phyloP scores from a whole-genome alignment of 2,329 filamentous ascomycete species.

The Arachnomyces sp. region DNA sequence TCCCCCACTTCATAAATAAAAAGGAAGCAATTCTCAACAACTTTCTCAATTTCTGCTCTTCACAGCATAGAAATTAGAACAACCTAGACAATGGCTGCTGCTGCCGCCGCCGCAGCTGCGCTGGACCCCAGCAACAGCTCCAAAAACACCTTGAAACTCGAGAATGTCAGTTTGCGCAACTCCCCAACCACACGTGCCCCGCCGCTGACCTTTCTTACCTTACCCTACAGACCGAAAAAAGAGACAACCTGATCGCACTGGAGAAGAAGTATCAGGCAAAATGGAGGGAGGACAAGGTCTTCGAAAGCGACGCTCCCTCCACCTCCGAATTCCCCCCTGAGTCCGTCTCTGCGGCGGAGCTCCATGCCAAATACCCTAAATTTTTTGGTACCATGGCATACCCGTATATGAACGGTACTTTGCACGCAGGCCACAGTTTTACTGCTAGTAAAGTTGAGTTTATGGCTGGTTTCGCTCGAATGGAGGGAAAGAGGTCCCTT shows the following conservation, averaged over 20 bases:
- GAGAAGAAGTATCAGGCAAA: conserved; percentile 89
- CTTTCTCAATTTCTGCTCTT: no score
- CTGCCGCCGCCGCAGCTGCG: conserved; percentile 46
- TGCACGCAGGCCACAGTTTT: conserved; percentile 89
- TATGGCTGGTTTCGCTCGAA: conserved; percentile 72
- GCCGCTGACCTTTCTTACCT: conserved; percentile 16
- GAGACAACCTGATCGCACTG: conserved; percentile 69
- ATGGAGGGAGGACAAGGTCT: conserved; percentile 71
- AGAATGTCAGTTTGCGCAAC: conserved; percentile 41
- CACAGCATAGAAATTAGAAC: no score
- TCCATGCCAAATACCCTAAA: conserved; percentile 77
- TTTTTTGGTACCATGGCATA: conserved; percentile 79
- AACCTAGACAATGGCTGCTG: conserved; percentile 29
- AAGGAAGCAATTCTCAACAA: no score
- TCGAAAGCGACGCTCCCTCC: conserved; percentile 79
- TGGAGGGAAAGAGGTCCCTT: conserved; percentile 80
- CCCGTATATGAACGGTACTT: conserved; percentile 77
- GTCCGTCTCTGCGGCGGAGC: conserved; percentile 63
- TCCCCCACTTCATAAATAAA: no score
- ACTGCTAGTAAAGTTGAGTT: conserved; percentile 92
- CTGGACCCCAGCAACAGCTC: conserved; percentile 48
- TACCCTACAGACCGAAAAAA: conserved; percentile 65
- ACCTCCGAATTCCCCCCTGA: conserved; percentile 68
- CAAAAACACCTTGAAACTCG: conserved; percentile 58
- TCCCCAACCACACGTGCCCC: conserved; percentile 8